A percentile compares a stretch with the other conserved stretches of the same genome.
Evolutionary conservation across 2,329 filamentous ascomycete species (phyloP).

Genomic region (Botrytis byssoidea): DNA sequence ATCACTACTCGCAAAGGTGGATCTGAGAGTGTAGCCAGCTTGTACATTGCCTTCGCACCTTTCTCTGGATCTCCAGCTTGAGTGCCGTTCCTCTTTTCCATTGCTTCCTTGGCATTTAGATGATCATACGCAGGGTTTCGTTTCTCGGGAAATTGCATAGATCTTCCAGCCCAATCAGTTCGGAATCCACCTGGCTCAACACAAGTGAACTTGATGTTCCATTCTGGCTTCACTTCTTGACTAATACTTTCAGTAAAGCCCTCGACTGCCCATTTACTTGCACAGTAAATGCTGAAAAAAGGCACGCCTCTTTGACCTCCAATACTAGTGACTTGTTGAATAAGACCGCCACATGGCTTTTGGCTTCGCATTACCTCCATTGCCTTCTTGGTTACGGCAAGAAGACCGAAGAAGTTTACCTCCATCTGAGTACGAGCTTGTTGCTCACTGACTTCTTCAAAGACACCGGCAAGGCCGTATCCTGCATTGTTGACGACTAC

Average conservation of each 20-base stretch:
- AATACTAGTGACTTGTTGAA: constrained; percentile 45
- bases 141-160: constrained; percentile 44
- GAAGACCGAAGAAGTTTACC: constrained; percentile 58
- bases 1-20: constrained; percentile 53
- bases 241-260: constrained; percentile 43
- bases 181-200: constrained; percentile 44
- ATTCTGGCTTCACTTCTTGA: constrained; percentile 42
- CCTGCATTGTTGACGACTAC: constrained; percentile 62
- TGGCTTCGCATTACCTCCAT: constrained; percentile 40
- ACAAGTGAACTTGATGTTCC: constrained; percentile 43
- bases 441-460: constrained; percentile 51
- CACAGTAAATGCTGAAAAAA: constrained; percentile 42
- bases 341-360: constrained; percentile 41
- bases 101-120: constrained; percentile 43
- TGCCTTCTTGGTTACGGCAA: constrained; percentile 50
- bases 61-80: constrained; percentile 47
- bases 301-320: constrained; percentile 41
- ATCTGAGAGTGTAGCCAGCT: constrained; percentile 52
- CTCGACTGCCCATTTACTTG: constrained; percentile 45
- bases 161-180: constrained; percentile 43
- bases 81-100: constrained; percentile 39
- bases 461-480: constrained; percentile 52
- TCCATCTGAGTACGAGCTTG: constrained; percentile 55
- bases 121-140: constrained; percentile 48
- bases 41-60: constrained; percentile 52